Evolutionary conservation across 176 grass and related monocot species (phyloP).

Genomic region (Cymbopogon citratus): DNA sequence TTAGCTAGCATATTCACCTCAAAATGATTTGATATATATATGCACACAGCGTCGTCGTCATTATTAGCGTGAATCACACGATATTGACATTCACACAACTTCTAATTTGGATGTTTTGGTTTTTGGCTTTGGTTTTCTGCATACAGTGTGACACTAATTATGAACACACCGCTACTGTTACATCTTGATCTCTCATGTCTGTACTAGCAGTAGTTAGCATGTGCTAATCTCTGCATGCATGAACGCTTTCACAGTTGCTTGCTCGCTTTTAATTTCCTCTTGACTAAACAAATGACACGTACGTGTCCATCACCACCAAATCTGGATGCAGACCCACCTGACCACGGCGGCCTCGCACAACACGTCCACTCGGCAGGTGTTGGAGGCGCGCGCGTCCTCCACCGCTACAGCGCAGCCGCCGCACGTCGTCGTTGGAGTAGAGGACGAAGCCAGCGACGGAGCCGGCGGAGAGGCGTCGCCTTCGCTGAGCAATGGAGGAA

Average conservation of each 20-base stretch:
- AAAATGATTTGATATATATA: not conserved
- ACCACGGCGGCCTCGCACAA: not conserved
- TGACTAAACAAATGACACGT: slow-evolving; percentile 30
- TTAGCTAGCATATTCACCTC: not conserved
- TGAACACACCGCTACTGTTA: not conserved
- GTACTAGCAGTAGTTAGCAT: slow-evolving; percentile 32
- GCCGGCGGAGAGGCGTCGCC: slow-evolving; percentile 17
- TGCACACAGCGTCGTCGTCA: not conserved
- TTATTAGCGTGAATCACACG: not conserved
- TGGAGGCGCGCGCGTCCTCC: slow-evolving; percentile 35
- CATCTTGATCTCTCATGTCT: slow-evolving; percentile 4
- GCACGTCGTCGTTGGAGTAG: not conserved
- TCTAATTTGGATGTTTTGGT: not conserved
- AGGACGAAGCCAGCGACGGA: slow-evolving; percentile 35
- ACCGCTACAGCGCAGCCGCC: not conserved
- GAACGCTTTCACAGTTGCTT: slow-evolving; percentile 22
- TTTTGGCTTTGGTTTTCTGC: not conserved
- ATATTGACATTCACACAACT: not conserved
- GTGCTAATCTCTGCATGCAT: slow-evolving; percentile 29
- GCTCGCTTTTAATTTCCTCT: slow-evolving; percentile 13
- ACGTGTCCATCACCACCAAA: slow-evolving; percentile 28
- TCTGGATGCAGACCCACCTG: slow-evolving; percentile 34
- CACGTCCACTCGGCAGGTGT: slow-evolving; percentile 36
- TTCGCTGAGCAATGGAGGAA: slow-evolving; percentile 18
- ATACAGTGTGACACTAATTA: not conserved